phyloP scores from a whole-genome alignment of 2,329 filamentous ascomycete species.

The Tolypocladium cylindrosporum region DNA sequence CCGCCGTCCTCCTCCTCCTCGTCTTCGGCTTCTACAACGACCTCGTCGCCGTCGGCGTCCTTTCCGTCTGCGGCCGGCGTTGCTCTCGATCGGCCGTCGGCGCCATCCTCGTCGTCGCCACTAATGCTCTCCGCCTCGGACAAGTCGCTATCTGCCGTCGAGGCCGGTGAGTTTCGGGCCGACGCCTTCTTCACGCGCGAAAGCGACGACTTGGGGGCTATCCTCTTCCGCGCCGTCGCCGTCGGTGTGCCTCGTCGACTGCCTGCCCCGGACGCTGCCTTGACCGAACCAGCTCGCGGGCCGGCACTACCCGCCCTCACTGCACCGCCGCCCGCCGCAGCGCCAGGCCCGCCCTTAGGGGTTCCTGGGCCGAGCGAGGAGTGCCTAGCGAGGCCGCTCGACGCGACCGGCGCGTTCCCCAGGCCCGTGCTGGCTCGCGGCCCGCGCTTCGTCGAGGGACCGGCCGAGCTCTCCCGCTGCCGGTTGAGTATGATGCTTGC shows the following conservation, averaged over 20 bases:
- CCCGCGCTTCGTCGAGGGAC: constrained; percentile 45
- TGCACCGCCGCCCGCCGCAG: constrained; percentile 17
- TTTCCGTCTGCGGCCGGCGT: constrained; percentile 23
- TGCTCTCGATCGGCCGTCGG: constrained; percentile 20
- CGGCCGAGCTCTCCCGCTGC: constrained; percentile 49
- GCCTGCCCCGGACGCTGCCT: constrained; percentile 26
- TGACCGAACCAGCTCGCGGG: constrained; percentile 39
- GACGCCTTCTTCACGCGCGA: constrained; percentile 51
- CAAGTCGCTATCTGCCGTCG: constrained; percentile 53
- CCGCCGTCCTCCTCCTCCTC: constrained; percentile 60
- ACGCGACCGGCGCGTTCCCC: constrained; percentile 37
- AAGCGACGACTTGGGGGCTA: constrained; percentile 47
- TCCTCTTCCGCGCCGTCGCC: constrained; percentile 35
- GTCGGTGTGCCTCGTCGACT: constrained; percentile 41
- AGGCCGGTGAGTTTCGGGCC: constrained; percentile 51
- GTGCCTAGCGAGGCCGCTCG: constrained; percentile 51
- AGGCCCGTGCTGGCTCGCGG: constrained; percentile 38
- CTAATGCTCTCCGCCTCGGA: constrained; percentile 52
- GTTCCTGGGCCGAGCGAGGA: constrained; percentile 54
- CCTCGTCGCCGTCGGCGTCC: constrained; percentile 39
- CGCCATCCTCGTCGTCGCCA: constrained; percentile 38
- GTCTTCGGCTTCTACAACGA: constrained; percentile 42
- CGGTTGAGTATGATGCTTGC: constrained; percentile 49
- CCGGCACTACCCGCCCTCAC: constrained; percentile 49
- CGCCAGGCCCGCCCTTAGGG: constrained; percentile 33